Evolutionary conservation across 2,329 filamentous ascomycete genomes (phyloP), one percentile per base, ranked within the genome.

Genomic region (Septoria petroselini): DNA sequence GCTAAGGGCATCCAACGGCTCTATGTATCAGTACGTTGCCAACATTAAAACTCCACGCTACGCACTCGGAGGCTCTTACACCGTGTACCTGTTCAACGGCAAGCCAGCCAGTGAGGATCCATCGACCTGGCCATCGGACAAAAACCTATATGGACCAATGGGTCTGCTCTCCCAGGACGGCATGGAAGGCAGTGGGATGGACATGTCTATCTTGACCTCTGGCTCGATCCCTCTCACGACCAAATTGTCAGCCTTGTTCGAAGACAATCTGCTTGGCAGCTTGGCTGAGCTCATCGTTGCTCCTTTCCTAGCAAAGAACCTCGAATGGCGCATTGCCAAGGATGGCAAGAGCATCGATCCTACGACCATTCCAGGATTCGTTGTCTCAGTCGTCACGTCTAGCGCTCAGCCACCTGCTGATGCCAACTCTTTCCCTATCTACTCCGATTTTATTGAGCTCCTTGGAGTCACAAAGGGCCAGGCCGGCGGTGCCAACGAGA

Each of bases 31-130:
- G 60, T 91, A 86, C 80, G 76, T 83, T 31, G 81, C 80, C 58
- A 87, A 86, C 60, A 75, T 91, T 41, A 72, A 74, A 19, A 78
- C 83, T 18, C 73, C 76, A 42, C 83, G 81, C 53, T 77, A 81
- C 54, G 80, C 80, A 1, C 68, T 86, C 2, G 71, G 76, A 11
- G 78, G 77, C 1, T 80, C 83, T 0, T 88, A 84, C 62, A 74
- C 72, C 50, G 71, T 91, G 30, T 79, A 83, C 62, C 73, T 91
- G 50, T 91, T 89, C 68, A 64, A 89, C 2, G 85, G 83, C 1
- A 62, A 73, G 2, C 72, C 61, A 17, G 50, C 27, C 3, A 55
- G 76, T 1, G 59, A 64, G 4, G 71, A 81, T 33, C 60, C 71
- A 2, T 54, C 54, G 4, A 59, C 66, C 0, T 86, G 83, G 82